phyloP scores from a whole-genome alignment of 129 eudicot species.

The Logfia minima region DNA sequence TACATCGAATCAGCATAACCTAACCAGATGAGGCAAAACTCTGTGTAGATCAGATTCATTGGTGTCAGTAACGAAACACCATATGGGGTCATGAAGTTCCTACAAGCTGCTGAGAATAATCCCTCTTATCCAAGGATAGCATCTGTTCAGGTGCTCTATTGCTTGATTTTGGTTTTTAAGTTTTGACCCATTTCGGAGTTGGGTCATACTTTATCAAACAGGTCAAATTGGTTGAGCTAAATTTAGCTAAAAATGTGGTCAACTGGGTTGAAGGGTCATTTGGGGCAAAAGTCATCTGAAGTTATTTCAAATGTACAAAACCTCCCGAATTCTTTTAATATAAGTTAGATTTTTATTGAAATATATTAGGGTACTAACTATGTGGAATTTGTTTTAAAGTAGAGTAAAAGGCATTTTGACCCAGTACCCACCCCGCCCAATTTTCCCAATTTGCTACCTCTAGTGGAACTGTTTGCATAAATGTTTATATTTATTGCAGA shows the following conservation, averaged over 20 bases:
- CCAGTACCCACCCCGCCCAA: neutral
- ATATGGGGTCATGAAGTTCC: slow-evolving; percentile 92
- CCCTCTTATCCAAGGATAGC: slow-evolving; percentile 54
- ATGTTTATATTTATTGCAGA: slow-evolving; percentile 40
- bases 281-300: too few relatives aligned
- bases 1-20: neutral
- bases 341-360: neutral
- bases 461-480: slow-evolving; percentile 8
- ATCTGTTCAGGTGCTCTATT: slow-evolving; percentile 72
- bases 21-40: slow-evolving; percentile 1
- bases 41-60: slow-evolving; percentile 73
- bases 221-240: neutral
- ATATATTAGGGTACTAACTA: too few relatives aligned
- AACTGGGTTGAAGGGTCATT: neutral
- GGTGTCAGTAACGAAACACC: slow-evolving; percentile 98
- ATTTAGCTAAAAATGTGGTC: too few relatives aligned
- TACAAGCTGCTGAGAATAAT: slow-evolving; percentile 54
- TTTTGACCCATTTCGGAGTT: neutral
- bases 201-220: neutral
- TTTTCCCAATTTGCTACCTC: neutral
- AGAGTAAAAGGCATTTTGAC: neutral
- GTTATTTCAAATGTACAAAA: neutral
- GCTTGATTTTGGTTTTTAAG: slow-evolving; percentile 21
- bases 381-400: too few relatives aligned
- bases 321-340: neutral